These are phyloP conservation scores for Saccharomyces hybrid DNA, from an alignment of 1,139 yeast genomes.

Conservation along the genomic window DNA sequence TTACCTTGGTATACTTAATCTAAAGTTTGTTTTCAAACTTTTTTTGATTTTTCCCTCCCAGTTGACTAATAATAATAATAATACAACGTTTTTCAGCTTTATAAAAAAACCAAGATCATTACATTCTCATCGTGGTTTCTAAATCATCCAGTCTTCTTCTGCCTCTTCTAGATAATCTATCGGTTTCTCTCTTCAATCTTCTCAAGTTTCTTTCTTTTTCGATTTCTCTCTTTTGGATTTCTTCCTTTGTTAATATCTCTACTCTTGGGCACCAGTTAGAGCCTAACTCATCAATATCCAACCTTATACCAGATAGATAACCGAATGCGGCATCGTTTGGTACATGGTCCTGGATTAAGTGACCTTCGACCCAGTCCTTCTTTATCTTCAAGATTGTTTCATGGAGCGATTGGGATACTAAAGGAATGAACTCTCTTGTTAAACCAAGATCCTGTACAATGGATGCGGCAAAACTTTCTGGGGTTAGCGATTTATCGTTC, in stretches of 20 bases:
- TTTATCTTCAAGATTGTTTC: conserved; percentile 71
- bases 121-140: conserved; percentile 34
- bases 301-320: conserved; percentile 54
- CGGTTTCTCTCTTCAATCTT: conserved; percentile 83
- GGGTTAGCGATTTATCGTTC: conserved; percentile 42
- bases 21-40: too few relatives aligned
- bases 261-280: conserved; percentile 87
- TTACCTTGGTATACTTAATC: too few relatives aligned
- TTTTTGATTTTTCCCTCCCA: neutral
- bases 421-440: conserved; percentile 78
- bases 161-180: conserved; percentile 37
- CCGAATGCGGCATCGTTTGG: conserved; percentile 54
- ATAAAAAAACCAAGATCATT: neutral
- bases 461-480: conserved; percentile 73
- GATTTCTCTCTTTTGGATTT: conserved; percentile 88
- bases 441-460: conserved; percentile 83
- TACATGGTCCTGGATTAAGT: conserved; percentile 45
- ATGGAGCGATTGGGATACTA: conserved; percentile 80
- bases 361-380: conserved; percentile 81
- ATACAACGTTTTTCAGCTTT: neutral
- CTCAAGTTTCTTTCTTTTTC: conserved; percentile 90
- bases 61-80: neutral
- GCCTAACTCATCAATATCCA: conserved; percentile 52
- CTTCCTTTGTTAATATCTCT: conserved; percentile 82
- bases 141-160: conserved; percentile 53